Percentiles rank a stretch among this genome's conserved stretches.
Evolutionary conservation across 345 rosid species (phyloP).

Genomic region (Salix caprea): DNA sequence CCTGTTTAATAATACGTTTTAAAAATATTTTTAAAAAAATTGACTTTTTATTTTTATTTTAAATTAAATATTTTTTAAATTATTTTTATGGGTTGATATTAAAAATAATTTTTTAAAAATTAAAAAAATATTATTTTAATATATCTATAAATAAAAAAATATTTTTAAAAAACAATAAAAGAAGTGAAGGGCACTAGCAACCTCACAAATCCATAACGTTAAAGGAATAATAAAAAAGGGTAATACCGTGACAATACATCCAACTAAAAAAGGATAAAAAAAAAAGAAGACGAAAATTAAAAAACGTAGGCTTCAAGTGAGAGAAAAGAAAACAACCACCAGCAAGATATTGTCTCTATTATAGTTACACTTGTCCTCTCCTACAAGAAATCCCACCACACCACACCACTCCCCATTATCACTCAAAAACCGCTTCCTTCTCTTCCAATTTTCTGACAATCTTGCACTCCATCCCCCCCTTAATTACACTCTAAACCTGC

Average conservation of each 20-base stretch:
- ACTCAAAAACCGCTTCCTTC: neutral
- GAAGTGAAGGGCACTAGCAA: neutral
- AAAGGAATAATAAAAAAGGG: slow-evolving; percentile 12
- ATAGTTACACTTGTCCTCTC: slow-evolving; percentile 4
- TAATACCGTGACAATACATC: slow-evolving; percentile 26
- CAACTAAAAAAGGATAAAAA: neutral
- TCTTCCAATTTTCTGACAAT: neutral
- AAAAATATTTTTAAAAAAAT: no score
- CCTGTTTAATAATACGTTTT: no score
- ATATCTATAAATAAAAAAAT: no score
- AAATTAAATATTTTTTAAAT: no score
- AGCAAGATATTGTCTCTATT: neutral
- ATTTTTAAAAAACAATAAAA: neutral
- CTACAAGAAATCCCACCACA: slow-evolving; percentile 2
- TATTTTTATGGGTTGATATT: no score
- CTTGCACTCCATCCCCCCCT: neutral
- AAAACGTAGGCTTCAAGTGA: slow-evolving; percentile 34
- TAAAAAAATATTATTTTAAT: no score
- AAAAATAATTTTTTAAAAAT: no score
- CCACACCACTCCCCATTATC: neutral
- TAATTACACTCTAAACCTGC: slow-evolving; percentile 12
- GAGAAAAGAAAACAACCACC: slow-evolving; percentile 13
- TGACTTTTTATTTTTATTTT: no score
- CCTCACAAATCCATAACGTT: neutral
- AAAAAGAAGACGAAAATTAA: slow-evolving; percentile 8